These are phyloP conservation scores for Calamus simplicifolius DNA, from an alignment of 176 grass and related monocot species.

Conservation along the genomic window DNA sequence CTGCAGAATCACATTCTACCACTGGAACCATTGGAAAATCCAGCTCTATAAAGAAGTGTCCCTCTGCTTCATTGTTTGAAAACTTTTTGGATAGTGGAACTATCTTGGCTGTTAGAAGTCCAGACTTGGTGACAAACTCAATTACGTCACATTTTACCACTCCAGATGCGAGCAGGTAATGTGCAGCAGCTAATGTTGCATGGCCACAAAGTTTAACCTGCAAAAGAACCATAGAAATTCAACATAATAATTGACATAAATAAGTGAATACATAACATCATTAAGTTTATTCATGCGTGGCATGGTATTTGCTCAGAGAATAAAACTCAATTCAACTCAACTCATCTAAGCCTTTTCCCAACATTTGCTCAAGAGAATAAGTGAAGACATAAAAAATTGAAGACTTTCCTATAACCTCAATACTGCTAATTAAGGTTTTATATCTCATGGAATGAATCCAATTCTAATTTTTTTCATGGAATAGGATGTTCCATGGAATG, in stretches of 20 bases:
- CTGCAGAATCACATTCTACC: slow-evolving; percentile 19
- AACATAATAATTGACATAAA: neutral
- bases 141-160: slow-evolving; percentile 23
- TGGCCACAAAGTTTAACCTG: slow-evolving; percentile 49
- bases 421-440: too few species aligned
- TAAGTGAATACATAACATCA: too few species aligned
- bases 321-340: too few species aligned
- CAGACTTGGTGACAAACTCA: slow-evolving; percentile 60
- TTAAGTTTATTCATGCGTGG: too few species aligned
- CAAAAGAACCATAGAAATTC: neutral
- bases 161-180: slow-evolving; percentile 42
- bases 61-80: slow-evolving; percentile 1
- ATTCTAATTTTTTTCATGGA: too few species aligned
- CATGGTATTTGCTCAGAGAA: too few species aligned
- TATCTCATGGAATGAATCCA: too few species aligned
- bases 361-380: too few species aligned
- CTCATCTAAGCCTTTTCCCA: too few species aligned
- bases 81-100: slow-evolving; percentile 2
- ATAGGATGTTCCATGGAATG: too few species aligned
- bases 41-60: slow-evolving; percentile 50
- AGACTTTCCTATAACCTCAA: too few species aligned
- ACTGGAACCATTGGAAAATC: slow-evolving; percentile 55
- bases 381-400: too few species aligned
- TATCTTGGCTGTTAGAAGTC: slow-evolving; percentile 46
- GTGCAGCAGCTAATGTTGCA: slow-evolving; percentile 55